Conservation (phyloP, 495 filamentous ascomycete species). For the Neurospora cerealis region DNA sequence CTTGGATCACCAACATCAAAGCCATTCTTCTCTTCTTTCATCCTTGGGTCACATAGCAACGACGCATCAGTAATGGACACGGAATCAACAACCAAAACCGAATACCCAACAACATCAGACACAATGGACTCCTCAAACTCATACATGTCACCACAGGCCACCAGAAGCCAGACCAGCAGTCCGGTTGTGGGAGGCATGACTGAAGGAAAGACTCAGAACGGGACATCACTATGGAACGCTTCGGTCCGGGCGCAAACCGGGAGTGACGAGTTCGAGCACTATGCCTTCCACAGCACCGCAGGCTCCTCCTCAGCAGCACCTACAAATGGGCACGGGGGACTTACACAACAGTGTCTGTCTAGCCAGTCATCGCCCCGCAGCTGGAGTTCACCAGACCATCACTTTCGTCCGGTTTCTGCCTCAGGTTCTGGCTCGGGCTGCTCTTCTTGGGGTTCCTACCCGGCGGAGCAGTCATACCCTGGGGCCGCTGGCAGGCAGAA, state of each 20-base stretch:
- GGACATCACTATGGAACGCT: slow-evolving; percentile 9
- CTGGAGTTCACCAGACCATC: slow-evolving; percentile 17
- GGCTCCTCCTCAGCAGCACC: slow-evolving; percentile 2
- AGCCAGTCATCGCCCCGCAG: slow-evolving; percentile 19
- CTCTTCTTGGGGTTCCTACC: background rate
- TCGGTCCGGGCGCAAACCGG: slow-evolving; percentile 6
- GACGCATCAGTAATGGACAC: background rate
- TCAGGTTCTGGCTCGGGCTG: background rate
- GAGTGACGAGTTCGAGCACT: slow-evolving; percentile 17
- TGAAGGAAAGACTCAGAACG: background rate
- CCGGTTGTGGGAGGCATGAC: background rate
- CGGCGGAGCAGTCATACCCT: background rate
- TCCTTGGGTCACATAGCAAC: background rate
- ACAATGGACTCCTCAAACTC: background rate
- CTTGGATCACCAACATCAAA: background rate
- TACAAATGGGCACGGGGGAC: background rate
- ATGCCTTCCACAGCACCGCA: slow-evolving; percentile 17
- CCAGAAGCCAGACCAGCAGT: background rate
- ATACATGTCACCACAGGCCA: background rate
- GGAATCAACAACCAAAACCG: background rate
- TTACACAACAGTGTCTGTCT: slow-evolving; percentile 7
- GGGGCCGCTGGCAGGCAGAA: background rate
- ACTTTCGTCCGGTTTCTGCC: slow-evolving; percentile 6
- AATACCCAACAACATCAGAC: background rate
- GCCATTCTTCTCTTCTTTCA: background rate